Percentiles rank a stretch among this genome's conserved stretches.
Conservation (phyloP, 805 yeast species). For the Crinitomyces ghanaensis region DNA sequence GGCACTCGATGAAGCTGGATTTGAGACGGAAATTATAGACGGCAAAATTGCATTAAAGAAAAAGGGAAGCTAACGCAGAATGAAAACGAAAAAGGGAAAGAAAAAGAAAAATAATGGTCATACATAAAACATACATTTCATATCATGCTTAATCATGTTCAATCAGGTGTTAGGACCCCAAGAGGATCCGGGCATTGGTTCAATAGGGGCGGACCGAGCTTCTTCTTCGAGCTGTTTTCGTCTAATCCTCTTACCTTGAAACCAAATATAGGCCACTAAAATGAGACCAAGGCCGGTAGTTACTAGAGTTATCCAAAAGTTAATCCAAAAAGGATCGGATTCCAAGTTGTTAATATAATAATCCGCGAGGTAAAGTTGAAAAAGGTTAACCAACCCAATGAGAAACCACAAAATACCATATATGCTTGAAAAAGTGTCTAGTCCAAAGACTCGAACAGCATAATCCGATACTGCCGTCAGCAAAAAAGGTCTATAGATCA, state of each 20-base stretch:
- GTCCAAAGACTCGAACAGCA: conserved; percentile 88
- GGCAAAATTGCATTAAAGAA: conserved; percentile 55
- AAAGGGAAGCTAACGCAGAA: conserved; percentile 11
- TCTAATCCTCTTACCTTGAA: conserved; percentile 32
- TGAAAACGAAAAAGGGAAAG: conserved; percentile 3
- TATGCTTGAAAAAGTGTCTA: conserved; percentile 80
- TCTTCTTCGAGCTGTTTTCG: conserved; percentile 48
- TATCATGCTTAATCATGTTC: too few relatives aligned
- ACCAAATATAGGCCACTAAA: conserved; percentile 21
- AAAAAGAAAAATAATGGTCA: neutral
- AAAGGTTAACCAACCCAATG: conserved; percentile 71
- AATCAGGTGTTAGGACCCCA: neutral
- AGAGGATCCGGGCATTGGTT: conserved; percentile 21
- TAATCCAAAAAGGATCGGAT: conserved; percentile 73
- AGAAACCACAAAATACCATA: conserved; percentile 86
- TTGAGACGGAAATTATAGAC: conserved; percentile 56
- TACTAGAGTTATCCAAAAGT: conserved; percentile 39
- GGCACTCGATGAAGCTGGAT: conserved; percentile 58
- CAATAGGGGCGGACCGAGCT: conserved; percentile 46
- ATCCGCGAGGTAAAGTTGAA: conserved; percentile 59
- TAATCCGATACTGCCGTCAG: conserved; percentile 89
- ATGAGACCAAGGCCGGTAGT: conserved; percentile 26
- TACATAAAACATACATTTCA: neutral
- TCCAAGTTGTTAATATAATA: conserved; percentile 61
- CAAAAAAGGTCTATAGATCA: conserved; percentile 79